Base-by-base conservation (phyloP, 495 filamentous ascomycete genomes). In the Aspergillus avenaceus region DNA sequence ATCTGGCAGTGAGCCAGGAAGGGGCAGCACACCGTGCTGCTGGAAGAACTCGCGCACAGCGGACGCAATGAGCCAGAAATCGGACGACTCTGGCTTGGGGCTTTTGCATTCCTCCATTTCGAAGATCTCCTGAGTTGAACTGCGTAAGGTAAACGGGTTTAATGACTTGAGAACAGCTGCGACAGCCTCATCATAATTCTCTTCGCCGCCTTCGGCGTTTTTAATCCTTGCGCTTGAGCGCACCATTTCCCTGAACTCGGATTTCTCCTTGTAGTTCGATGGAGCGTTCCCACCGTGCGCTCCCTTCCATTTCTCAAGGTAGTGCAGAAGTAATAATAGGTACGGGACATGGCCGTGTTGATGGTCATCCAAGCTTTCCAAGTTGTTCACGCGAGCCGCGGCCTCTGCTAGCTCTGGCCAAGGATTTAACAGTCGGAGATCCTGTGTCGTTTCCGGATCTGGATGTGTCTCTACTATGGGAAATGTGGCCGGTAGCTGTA, bases 381-480 rank as follows among this genome's bases (percentile, higher is more conserved):
- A 75, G 31, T 84, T 71, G 24, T 71, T 66, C 2, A 88, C 84
- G 60, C 84, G 79, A 5, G 81, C 74, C 36, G 61, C 64, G 8
- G 81, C 84, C 8, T 74, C 73, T 4, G 75, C 63, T 23, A 99
- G 80, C 62, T 95, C 91, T 13, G 85, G 79, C 93, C 95, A 99
- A 27, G 93, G 91, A 22, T 78, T 84, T 1, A 96, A 69, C 23
- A 97, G 75, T 31, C 95, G 85, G 45, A 99, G 78, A 52, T 99
- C 95, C 45, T 85, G 85, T 5, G 85, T 91, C 34, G 87, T 81
- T 34, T 88, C 85, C 22, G 88, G 84, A 50, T 96, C 91, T 1
- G 95, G 93, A 58, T 99, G 93, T 22, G 92, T 96, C 63, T 99
- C 91, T 58, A 97, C 88, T 56, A 97, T 89, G n/a, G 90, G 90